Conservation (phyloP, 352 stramenopile species). For the Globisporangium recalcitrans region DNA sequence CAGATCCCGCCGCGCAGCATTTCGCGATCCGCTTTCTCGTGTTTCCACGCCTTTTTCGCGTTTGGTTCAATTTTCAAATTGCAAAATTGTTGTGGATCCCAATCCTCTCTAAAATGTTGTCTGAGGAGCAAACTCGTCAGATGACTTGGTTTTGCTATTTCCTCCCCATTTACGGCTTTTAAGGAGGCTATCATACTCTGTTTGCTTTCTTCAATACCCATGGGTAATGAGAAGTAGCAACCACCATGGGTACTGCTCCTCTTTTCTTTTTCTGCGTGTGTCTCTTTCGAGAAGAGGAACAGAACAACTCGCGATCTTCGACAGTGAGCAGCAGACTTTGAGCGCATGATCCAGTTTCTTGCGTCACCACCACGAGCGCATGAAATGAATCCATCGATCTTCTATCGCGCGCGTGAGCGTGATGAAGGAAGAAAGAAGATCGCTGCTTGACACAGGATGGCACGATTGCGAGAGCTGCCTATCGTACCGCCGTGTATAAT, state of each 20-base stretch:
- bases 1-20: slow-evolving; percentile 27
- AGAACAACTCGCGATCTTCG: neutral
- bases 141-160: neutral
- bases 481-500: neutral
- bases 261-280: slow-evolving; percentile 1
- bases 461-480: neutral
- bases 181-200: too few relatives aligned
- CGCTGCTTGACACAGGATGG: too few relatives aligned
- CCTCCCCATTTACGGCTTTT: too few relatives aligned
- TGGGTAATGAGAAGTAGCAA: too few relatives aligned
- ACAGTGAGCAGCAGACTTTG: too few relatives aligned
- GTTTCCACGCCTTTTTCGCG: neutral
- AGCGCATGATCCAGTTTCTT: too few relatives aligned
- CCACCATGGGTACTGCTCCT: neutral
- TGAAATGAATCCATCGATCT: neutral
- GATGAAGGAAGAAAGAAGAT: neutral
- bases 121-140: too few relatives aligned
- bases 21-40: slow-evolving; percentile 11
- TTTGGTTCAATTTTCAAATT: slow-evolving; percentile 11
- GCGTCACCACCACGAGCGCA: neutral
- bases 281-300: neutral
- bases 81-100: neutral
- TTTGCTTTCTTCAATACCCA: too few relatives aligned
- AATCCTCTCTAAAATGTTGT: too few relatives aligned
- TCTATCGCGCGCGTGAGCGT: neutral